Evolutionary conservation across 805 yeast species (phyloP).

Genomic region (Candida vaughaniae): DNA sequence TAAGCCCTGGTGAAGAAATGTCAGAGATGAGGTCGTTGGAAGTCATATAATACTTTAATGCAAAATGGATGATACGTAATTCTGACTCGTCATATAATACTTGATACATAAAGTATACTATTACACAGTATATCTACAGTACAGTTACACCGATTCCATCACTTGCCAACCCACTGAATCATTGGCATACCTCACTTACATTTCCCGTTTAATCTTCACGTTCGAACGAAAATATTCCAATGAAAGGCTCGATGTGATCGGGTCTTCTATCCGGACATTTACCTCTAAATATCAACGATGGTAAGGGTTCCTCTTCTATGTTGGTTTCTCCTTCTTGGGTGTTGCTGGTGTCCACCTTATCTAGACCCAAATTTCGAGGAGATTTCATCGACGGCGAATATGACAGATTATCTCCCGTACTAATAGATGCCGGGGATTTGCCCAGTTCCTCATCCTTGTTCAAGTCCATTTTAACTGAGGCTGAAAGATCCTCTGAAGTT

Average conservation of each 20-base stretch:
- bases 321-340: conserved; percentile 28
- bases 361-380: conserved; percentile 9
- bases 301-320: conserved; percentile 38
- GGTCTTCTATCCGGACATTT: conserved; percentile 54
- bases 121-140: too few species aligned
- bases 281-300: conserved; percentile 50
- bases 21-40: too few species aligned
- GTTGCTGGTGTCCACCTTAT: conserved; percentile 12
- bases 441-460: conserved; percentile 7
- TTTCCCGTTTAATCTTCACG: conserved; percentile 37
- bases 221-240: conserved; percentile 55
- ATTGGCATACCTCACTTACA: too few species aligned
- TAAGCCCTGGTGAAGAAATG: too few species aligned
- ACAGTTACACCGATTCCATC: too few species aligned
- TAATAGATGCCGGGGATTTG: conserved; percentile 12
- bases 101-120: too few species aligned
- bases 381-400: conserved; percentile 13
- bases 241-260: conserved; percentile 51
- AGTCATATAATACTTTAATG: too few species aligned
- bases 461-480: background rate
- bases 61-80: too few species aligned
- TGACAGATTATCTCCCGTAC: conserved; percentile 14
- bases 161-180: too few species aligned
- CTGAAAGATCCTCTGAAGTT: conserved; percentile 8
- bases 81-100: too few species aligned